Percentiles rank a stretch among this genome's conserved stretches.
Conservation (phyloP, 495 filamentous ascomycete species). For the Trichocladium uniseriatum region DNA sequence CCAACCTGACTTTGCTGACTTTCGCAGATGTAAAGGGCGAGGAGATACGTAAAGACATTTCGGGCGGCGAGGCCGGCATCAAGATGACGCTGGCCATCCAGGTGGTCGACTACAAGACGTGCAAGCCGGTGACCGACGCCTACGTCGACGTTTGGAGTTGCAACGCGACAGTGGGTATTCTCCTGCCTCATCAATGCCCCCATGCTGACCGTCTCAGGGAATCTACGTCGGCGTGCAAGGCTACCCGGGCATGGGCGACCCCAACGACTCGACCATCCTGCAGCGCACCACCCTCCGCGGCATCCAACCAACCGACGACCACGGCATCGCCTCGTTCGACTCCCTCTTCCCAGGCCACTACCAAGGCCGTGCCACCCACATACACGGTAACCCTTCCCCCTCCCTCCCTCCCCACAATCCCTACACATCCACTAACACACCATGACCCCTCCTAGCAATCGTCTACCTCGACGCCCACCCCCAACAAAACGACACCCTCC, state of each 20-base stretch:
- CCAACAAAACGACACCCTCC: conserved; percentile 44
- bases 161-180: conserved; percentile 29
- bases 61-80: conserved; percentile 47
- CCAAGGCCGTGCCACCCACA: conserved; percentile 40
- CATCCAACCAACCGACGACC: conserved; percentile 38
- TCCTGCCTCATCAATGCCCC: neutral
- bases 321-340: conserved; percentile 44
- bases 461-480: conserved; percentile 38
- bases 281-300: conserved; percentile 44
- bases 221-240: conserved; percentile 50
- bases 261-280: conserved; percentile 38
- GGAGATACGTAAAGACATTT: conserved; percentile 45
- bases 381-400: conserved; percentile 20
- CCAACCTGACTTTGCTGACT: no score
- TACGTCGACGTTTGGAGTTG: conserved; percentile 54
- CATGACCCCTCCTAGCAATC: conserved; percentile 29
- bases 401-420: neutral
- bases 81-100: conserved; percentile 52
- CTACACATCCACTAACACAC: neutral
- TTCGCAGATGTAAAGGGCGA: conserved; percentile 32
- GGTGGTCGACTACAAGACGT: conserved; percentile 51
- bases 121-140: conserved; percentile 46
- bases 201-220: conserved; percentile 26
- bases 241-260: conserved; percentile 39
- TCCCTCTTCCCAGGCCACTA: conserved; percentile 50